These are phyloP conservation scores for Taphrina confusa DNA, from an alignment of 1,139 yeast genomes.

Conservation along the genomic window DNA sequence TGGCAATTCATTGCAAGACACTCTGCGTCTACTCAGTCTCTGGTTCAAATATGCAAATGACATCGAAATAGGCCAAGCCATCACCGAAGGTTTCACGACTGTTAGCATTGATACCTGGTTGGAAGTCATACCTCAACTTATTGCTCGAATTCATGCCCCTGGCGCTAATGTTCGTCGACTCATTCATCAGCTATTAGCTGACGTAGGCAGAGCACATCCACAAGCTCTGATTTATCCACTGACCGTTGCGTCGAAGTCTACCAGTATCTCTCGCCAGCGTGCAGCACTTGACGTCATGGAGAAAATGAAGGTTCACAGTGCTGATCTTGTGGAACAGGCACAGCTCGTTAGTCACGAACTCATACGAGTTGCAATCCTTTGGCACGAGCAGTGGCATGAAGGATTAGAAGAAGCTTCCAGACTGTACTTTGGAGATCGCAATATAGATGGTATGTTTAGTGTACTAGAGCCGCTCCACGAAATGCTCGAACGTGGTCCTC, in stretches of 20 bases:
- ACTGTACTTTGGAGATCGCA: slow-evolving; percentile 89
- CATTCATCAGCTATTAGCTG: slow-evolving; percentile 75
- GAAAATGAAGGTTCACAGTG: slow-evolving; percentile 85
- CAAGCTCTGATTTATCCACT: slow-evolving; percentile 94
- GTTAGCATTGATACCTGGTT: slow-evolving; percentile 92
- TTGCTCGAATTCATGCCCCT: slow-evolving; percentile 95
- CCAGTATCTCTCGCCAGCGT: slow-evolving; percentile 79
- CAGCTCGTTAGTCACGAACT: slow-evolving; percentile 91
- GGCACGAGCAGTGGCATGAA: slow-evolving; percentile 99
- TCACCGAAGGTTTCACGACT: slow-evolving; percentile 87
- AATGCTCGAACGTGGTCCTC: slow-evolving; percentile 81
- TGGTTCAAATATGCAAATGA: slow-evolving; percentile 97
- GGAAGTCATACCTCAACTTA: slow-evolving; percentile 91
- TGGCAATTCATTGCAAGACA: slow-evolving; percentile 88
- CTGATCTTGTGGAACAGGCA: slow-evolving; percentile 84
- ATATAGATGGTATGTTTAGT: slow-evolving; percentile 90
- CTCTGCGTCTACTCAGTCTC: slow-evolving; percentile 79
- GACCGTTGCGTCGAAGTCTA: slow-evolving; percentile 94
- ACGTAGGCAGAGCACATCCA: slow-evolving; percentile 92
- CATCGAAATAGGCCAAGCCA: slow-evolving; percentile 85
- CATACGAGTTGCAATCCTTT: slow-evolving; percentile 88
- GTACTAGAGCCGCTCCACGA: slow-evolving; percentile 87
- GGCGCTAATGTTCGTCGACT: slow-evolving; percentile 80
- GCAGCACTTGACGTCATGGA: slow-evolving; percentile 92
- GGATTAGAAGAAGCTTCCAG: slow-evolving; percentile 96